Conservation (phyloP, 1,284 basidiomycete genomes). For the Papiliotrema terrestris region DNA sequence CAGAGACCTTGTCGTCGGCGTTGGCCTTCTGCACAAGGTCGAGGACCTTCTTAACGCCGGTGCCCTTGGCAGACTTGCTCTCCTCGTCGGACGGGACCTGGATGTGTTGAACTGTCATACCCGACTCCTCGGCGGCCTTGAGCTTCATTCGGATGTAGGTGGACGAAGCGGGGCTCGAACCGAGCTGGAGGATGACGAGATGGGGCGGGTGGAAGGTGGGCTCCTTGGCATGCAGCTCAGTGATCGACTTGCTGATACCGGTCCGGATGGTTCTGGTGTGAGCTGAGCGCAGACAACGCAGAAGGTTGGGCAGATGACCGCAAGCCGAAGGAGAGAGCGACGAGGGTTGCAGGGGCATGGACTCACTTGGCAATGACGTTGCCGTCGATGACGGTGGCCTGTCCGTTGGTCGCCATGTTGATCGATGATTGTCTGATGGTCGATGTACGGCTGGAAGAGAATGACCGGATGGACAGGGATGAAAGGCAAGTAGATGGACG, state of each 20-base stretch:
- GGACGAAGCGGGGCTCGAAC: conserved; percentile 80
- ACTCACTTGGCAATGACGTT: conserved; percentile 79
- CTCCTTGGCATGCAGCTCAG: conserved; percentile 56
- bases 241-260: conserved; percentile 65
- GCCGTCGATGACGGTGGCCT: conserved; percentile 74
- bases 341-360: too few relatives aligned
- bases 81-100: conserved; percentile 66
- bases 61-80: conserved; percentile 20
- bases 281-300: not conserved
- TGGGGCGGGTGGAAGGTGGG: conserved; percentile 79
- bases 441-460: not conserved
- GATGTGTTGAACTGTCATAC: conserved; percentile 84
- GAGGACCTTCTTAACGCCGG: conserved; percentile 68
- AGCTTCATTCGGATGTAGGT: conserved; percentile 98
- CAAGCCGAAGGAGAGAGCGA: conserved; percentile 1
- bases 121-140: conserved; percentile 92
- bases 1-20: conserved; percentile 75
- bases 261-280: conserved; percentile 68
- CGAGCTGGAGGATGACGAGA: conserved; percentile 92
- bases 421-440: not conserved
- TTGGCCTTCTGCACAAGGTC: conserved; percentile 78
- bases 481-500: too few relatives aligned
- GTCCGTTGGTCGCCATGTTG: conserved; percentile 4
- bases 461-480: not conserved
- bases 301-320: not conserved